Conservation (phyloP, 495 filamentous ascomycete genomes). For the Pyronema omphalodes region DNA sequence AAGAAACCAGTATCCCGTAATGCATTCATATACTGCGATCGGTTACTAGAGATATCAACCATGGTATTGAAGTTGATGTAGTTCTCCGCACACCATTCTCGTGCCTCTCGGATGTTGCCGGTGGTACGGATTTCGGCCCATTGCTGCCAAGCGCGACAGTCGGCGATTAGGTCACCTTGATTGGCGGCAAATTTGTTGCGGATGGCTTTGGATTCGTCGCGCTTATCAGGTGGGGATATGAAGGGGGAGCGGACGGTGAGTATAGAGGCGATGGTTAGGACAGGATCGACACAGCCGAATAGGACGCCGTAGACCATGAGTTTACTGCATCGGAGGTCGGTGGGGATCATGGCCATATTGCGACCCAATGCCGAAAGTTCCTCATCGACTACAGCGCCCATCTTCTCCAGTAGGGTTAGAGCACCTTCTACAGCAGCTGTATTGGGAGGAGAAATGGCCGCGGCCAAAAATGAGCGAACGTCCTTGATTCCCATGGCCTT, state of each 20-base stretch:
- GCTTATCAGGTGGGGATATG: constrained; percentile 56
- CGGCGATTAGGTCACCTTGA: constrained; percentile 75
- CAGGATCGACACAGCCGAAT: constrained; percentile 76
- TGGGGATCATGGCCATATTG: constrained; percentile 70
- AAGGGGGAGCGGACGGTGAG: constrained; percentile 74
- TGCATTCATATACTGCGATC: constrained; percentile 66
- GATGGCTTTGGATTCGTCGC: constrained; percentile 66
- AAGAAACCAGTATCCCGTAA: constrained; percentile 74
- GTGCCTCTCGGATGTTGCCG: constrained; percentile 41
- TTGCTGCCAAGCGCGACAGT: constrained; percentile 62
- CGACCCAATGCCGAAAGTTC: constrained; percentile 76
- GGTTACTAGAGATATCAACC: constrained; percentile 69
- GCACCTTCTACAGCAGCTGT: constrained; percentile 70
- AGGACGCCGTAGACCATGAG: constrained; percentile 90
- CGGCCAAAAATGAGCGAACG: constrained; percentile 59
- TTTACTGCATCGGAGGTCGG: constrained; percentile 82
- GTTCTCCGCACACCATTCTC: constrained; percentile 68
- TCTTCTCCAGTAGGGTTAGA: constrained; percentile 52
- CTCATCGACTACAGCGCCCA: constrained; percentile 73
- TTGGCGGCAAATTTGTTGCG: constrained; percentile 45
- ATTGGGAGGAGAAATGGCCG: constrained; percentile 75
- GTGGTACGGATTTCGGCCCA: constrained; percentile 48
- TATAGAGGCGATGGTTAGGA: constrained; percentile 77
- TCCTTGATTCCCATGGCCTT: constrained; percentile 83
- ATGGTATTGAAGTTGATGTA: constrained; percentile 73